phyloP scores from a whole-genome alignment of 257 asterid genomes.

The Forsythia suspensa region DNA sequence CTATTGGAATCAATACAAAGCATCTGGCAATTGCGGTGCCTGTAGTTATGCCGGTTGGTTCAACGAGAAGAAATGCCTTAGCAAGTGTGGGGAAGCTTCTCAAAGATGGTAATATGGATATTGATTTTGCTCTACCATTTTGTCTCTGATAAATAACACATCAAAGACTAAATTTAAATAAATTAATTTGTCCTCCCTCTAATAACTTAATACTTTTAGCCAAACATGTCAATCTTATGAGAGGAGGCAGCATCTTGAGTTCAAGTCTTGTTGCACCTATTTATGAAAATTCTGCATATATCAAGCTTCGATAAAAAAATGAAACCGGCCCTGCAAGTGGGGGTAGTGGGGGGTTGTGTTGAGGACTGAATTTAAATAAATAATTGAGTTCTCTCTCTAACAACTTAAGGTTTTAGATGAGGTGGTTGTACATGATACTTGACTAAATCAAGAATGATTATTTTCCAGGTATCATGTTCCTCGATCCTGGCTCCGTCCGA shows the following conservation, averaged over 20 bases:
- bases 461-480: constrained; percentile 86
- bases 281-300: background rate
- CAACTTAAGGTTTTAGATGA: background rate
- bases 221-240: background rate
- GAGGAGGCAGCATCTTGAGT: background rate
- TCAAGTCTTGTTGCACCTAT: background rate
- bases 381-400: background rate
- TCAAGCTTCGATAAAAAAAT: background rate
- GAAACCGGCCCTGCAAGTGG: background rate
- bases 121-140: background rate
- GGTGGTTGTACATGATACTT: background rate
- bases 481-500: constrained; percentile 82
- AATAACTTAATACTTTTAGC: background rate
- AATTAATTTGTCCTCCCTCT: background rate
- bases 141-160: background rate
- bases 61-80: constrained; percentile 74
- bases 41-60: constrained; percentile 84
- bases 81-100: constrained; percentile 80
- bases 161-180: too few relatives aligned
- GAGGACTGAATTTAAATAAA: background rate
- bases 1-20: constrained; percentile 80
- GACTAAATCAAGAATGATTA: constrained; percentile 9
- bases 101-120: constrained; percentile 67
- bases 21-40: constrained; percentile 60
- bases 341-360: background rate